phyloP scores from a whole-genome alignment of 1,284 basidiomycete genomes.

The Naganishia cerealis region DNA sequence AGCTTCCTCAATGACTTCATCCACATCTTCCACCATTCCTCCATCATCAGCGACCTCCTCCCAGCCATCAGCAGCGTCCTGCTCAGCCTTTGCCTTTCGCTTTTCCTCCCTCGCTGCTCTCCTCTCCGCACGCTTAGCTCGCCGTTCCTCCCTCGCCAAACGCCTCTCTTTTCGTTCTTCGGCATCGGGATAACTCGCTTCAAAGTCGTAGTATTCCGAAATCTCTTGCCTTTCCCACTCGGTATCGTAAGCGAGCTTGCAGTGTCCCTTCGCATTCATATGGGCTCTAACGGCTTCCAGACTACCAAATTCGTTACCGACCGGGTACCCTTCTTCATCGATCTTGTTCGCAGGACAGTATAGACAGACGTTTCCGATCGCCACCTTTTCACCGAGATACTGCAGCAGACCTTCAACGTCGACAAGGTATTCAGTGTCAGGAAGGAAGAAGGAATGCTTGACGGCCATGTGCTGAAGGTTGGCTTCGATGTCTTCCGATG shows the following conservation, averaged over 20 bases:
- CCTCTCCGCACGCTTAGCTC: constrained; percentile 47
- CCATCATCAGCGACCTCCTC: constrained; percentile 56
- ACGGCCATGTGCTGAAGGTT: constrained; percentile 85
- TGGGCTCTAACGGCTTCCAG: constrained; percentile 85
- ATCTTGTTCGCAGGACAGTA: constrained; percentile 69
- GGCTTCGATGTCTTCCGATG: constrained; percentile 61
- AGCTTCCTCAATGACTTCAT: constrained; percentile 36
- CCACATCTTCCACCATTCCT: constrained; percentile 37
- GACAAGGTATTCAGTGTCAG: constrained; percentile 85
- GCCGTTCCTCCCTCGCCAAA: constrained; percentile 42
- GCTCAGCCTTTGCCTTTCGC: constrained; percentile 44
- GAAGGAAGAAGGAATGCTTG: constrained; percentile 91
- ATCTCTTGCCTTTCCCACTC: constrained; percentile 79
- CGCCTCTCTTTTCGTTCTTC: constrained; percentile 49
- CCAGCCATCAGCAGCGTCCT: constrained; percentile 60
- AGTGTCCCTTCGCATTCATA: constrained; percentile 92
- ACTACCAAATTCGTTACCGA: constrained; percentile 71
- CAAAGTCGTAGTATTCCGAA: constrained; percentile 93
- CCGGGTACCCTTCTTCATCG: constrained; percentile 44
- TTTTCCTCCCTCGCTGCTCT: constrained; percentile 48
- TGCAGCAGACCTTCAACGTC: constrained; percentile 77
- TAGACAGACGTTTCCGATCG: constrained; percentile 87
- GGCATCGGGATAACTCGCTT: constrained; percentile 70
- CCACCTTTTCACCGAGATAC: constrained; percentile 91
- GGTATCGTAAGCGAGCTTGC: constrained; percentile 88